These are phyloP conservation scores for Hirsutella thompsonii DNA, from an alignment of 2,329 filamentous ascomycete species.

Conservation along the genomic window DNA sequence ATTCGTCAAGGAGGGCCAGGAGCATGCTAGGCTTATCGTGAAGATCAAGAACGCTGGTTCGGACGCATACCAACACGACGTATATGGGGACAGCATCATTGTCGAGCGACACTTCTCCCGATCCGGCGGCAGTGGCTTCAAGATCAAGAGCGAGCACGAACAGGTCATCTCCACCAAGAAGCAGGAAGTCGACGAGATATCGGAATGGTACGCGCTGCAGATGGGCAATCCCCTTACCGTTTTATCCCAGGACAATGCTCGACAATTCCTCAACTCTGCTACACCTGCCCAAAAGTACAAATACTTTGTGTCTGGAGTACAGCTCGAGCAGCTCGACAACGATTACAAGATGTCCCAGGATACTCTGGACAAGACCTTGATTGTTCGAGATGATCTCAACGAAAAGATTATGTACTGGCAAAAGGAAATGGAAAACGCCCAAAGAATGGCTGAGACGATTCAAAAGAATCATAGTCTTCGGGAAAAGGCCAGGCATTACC, in stretches of 20 bases:
- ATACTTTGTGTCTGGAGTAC: slow-evolving; percentile 90
- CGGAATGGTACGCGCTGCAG: slow-evolving; percentile 85
- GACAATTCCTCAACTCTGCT: slow-evolving; percentile 82
- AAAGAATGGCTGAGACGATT: slow-evolving; percentile 50
- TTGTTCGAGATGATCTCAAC: slow-evolving; percentile 22
- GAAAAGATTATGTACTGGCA: slow-evolving; percentile 20
- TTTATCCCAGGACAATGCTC: slow-evolving; percentile 86
- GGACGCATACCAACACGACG: slow-evolving; percentile 68
- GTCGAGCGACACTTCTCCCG: slow-evolving; percentile 84
- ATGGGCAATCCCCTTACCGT: slow-evolving; percentile 97
- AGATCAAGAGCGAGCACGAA: slow-evolving; percentile 62
- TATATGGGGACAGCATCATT: slow-evolving; percentile 74
- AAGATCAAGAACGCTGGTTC: slow-evolving; percentile 83
- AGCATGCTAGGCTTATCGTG: slow-evolving; percentile 64
- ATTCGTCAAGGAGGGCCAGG: slow-evolving; percentile 80
- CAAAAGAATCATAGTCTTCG: slow-evolving; percentile 55
- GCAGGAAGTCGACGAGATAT: slow-evolving; percentile 78
- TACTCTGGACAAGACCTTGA: slow-evolving; percentile 51
- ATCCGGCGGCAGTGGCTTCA: slow-evolving; percentile 67
- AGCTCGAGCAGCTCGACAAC: slow-evolving; percentile 80
- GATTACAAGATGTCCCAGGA: slow-evolving; percentile 82
- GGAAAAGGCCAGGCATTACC: slow-evolving; percentile 42
- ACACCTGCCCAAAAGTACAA: slow-evolving; percentile 81
- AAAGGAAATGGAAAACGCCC: slow-evolving; percentile 41
- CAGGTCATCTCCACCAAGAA: slow-evolving; percentile 71